Evolutionary conservation across 192 early-diverging fungal species (phyloP).

Genomic region (Backusella tuberculispora): DNA sequence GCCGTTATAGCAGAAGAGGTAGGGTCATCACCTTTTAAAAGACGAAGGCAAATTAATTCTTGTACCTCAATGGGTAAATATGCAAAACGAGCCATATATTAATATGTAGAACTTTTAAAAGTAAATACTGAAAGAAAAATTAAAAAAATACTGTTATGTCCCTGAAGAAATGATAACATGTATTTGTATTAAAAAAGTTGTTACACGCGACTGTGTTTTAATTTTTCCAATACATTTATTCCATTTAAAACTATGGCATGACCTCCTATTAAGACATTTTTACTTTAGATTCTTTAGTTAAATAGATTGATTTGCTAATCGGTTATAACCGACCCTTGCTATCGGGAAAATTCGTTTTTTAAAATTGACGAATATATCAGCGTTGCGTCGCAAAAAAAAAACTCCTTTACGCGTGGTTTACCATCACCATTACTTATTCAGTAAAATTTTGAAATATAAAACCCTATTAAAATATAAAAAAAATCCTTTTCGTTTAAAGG

Average conservation of each 20-base stretch:
- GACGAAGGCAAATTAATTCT: neutral
- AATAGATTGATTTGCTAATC: neutral
- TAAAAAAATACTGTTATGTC: neutral
- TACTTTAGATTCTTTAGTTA: neutral
- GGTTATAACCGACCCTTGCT: neutral
- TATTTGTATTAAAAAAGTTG: neutral
- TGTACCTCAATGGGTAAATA: constrained; percentile 2
- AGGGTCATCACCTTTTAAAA: neutral
- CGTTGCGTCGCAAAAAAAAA: neutral
- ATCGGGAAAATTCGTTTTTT: neutral
- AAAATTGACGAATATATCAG: neutral
- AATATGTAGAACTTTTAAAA: neutral
- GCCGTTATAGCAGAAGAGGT: neutral
- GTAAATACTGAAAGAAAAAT: neutral
- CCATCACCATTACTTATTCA: too few species aligned
- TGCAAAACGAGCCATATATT: neutral
- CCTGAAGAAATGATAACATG: neutral
- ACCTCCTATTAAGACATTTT: too few species aligned
- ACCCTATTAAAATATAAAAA: neutral
- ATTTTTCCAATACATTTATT: neutral
- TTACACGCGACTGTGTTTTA: neutral
- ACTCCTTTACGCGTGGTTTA: neutral
- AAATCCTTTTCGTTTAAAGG: neutral
- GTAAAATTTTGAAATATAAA: too few species aligned
- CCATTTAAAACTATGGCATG: neutral